These are phyloP conservation scores for Penicillium sumatraense DNA, from an alignment of 2,329 filamentous ascomycete genomes.

Conservation along the genomic window DNA sequence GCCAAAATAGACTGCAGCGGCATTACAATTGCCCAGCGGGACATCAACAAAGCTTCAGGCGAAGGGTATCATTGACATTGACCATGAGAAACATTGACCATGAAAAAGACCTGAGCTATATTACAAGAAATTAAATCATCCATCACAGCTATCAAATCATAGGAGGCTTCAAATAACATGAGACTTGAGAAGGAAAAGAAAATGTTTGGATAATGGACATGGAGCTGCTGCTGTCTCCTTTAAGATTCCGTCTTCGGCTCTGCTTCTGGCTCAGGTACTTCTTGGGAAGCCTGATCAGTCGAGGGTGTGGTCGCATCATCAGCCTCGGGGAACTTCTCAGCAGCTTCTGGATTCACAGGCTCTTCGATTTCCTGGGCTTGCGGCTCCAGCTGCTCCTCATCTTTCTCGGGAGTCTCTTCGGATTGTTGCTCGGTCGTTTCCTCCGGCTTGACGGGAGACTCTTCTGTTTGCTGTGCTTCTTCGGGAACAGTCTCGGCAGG, in stretches of 20 bases:
- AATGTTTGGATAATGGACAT: slow-evolving; percentile 2
- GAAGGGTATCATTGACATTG: slow-evolving; percentile 34
- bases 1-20: too few species aligned
- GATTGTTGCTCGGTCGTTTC: slow-evolving; percentile 1
- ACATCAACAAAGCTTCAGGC: slow-evolving; percentile 9
- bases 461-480: neutral
- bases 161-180: slow-evolving; percentile 6
- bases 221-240: neutral
- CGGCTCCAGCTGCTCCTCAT: slow-evolving; percentile 5
- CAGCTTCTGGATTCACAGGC: slow-evolving; percentile 7
- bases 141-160: slow-evolving; percentile 9
- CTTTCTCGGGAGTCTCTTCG: slow-evolving; percentile 2
- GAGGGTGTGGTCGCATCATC: slow-evolving; percentile 12
- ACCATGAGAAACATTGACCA: slow-evolving; percentile 19
- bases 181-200: slow-evolving; percentile 8
- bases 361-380: slow-evolving; percentile 12
- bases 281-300: slow-evolving; percentile 12
- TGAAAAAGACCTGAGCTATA: slow-evolving; percentile 24
- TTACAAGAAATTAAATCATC: slow-evolving; percentile 24
- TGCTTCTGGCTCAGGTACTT: slow-evolving; percentile 12
- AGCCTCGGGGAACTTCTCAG: slow-evolving; percentile 8
- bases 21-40: slow-evolving; percentile 3
- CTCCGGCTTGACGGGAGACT: neutral
- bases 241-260: slow-evolving; percentile 18
- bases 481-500: neutral